phyloP scores from a whole-genome alignment of 306 rosid species.

The Oxytropis ochrocephala region DNA sequence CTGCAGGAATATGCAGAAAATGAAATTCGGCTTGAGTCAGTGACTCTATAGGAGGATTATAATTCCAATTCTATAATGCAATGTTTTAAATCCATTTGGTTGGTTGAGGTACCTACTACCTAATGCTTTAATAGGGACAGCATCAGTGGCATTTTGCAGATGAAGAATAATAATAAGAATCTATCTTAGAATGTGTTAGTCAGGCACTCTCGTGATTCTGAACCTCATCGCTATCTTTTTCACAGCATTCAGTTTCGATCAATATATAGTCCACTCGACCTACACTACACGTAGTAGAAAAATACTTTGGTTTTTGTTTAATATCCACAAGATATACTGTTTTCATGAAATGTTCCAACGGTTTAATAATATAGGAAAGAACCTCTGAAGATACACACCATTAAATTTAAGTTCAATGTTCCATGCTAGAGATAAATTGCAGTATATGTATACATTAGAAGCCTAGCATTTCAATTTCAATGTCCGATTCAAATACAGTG shows the following conservation, averaged over 20 bases:
- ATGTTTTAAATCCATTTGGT: neutral
- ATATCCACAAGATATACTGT: neutral
- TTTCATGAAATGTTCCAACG: neutral
- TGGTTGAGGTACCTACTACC: conserved; percentile 2
- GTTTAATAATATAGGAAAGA: neutral
- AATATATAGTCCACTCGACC: neutral
- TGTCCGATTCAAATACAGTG: conserved; percentile 16
- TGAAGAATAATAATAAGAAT: neutral
- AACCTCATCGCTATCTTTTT: neutral
- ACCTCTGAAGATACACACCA: conserved; percentile 6
- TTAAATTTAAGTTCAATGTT: neutral
- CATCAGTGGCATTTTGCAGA: neutral
- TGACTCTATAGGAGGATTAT: neutral
- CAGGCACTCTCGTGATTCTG: neutral
- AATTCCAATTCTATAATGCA: neutral
- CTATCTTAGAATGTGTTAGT: neutral
- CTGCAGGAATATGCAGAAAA: conserved; percentile 10
- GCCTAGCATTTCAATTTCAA: conserved; percentile 5
- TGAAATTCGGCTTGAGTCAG: neutral
- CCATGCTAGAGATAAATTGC: neutral
- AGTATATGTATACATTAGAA: neutral
- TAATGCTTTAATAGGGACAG: neutral
- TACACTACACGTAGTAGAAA: neutral
- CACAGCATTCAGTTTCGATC: conserved; percentile 1
- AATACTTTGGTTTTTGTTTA: neutral